A percentile compares a stretch with the other conserved stretches of the same genome.
phyloP scores from a whole-genome alignment of 257 asterid species.

The Agastache rugosa region DNA sequence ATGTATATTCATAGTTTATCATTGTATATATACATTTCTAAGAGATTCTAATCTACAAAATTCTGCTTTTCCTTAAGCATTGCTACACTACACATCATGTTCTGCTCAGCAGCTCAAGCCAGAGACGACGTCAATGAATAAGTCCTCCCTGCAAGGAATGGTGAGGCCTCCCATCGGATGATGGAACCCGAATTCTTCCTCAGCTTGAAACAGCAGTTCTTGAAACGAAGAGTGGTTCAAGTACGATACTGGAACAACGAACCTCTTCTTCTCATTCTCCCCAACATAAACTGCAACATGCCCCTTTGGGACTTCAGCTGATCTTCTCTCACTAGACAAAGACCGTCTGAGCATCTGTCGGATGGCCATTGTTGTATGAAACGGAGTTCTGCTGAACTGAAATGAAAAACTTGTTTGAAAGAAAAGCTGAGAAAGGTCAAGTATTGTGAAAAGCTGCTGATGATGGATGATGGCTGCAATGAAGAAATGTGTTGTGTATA shows the following conservation, averaged over 20 bases:
- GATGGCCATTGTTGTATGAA: conserved; percentile 7
- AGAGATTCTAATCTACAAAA: conserved; percentile 8
- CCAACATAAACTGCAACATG: conserved; percentile 42
- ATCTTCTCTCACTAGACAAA: conserved; percentile 9
- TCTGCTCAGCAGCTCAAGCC: conserved; percentile 27
- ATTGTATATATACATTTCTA: not conserved
- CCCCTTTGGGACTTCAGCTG: conserved; percentile 42
- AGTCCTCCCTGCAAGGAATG: conserved; percentile 37
- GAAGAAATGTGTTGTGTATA: too few species aligned
- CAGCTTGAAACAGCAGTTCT: conserved; percentile 35
- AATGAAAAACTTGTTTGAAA: not conserved
- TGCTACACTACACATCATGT: not conserved
- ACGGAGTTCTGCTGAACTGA: not conserved
- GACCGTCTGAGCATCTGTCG: conserved; percentile 21
- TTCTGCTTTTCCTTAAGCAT: not conserved
- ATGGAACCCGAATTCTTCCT: conserved; percentile 43
- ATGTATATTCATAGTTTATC: too few species aligned
- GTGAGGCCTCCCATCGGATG: conserved; percentile 45
- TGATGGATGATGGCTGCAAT: too few species aligned
- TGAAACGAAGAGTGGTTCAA: conserved; percentile 47
- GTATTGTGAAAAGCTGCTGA: too few species aligned
- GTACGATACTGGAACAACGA: conserved; percentile 14
- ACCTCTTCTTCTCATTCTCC: conserved; percentile 16
- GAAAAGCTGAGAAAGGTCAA: too few species aligned
- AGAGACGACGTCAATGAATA: conserved; percentile 32